Evolutionary conservation across 345 rosid genomes (phyloP), one percentile per base, ranked within the genome.

Genomic region (Syzygium grande): DNA sequence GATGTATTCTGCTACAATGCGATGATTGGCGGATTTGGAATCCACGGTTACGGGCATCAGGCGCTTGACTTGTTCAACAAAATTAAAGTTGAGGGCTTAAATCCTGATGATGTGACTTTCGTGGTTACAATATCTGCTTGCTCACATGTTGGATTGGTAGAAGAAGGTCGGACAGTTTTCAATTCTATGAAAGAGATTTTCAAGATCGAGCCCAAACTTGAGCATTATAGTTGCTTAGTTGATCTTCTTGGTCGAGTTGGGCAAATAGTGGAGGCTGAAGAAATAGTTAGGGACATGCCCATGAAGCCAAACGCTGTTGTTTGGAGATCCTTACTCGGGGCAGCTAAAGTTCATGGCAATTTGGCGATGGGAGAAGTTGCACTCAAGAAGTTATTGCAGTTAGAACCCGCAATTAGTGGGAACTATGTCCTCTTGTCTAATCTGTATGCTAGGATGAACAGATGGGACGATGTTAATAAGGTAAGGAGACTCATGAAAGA

Each of bases 291-390:
- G 89, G 88, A 85, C 56, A 95, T 95, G 97, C 96, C 95, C 2
- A 89, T 94, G 95, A 90, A 93, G 88, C 95, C 97, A 2, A 94
- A 93, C 63, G 94, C 96, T 1, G 89, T 88, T 49, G 25, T 93
- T 85, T 96, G 97, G 95, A 95, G 96, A 91, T 95, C 96, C 58
- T 90, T 96, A 86, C 91, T 94, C 0, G 96, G 89, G 6, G 96
- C 94, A 87, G 95, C 98, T 22, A 94, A 92, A 88, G 87, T 92
- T 79, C 93, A 94, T 84, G 94, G 92, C 77, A 91, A 94, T 86
- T 87, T 90, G 59, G 89, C 90, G 84, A 90, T 91, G 30, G 96
- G 95, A 21, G 93, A 94, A 63, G 46, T 88, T 88, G 94, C 96
- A 1, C 87, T 90, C 41, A 91, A 93, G 63, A 90, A 93, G 73